Percentiles rank a stretch among this genome's conserved stretches.
Evolutionary conservation across 129 eudicot genomes (phyloP).

Genomic region (Centaurea solstitialis): DNA sequence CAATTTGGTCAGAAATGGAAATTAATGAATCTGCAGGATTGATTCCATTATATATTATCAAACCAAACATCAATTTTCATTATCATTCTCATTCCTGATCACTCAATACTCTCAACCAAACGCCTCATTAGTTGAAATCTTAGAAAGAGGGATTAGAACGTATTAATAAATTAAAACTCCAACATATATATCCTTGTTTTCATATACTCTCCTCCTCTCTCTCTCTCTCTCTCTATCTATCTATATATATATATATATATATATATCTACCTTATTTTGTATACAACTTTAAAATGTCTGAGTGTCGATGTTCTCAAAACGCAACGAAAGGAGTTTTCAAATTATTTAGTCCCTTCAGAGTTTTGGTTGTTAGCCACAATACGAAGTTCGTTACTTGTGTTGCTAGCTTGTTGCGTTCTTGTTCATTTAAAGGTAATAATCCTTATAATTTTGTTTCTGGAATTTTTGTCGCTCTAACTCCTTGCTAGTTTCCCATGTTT

Average conservation of each 20-base stretch:
- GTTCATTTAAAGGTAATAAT: constrained; percentile 16
- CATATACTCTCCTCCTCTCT: background rate
- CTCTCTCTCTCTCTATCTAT: background rate
- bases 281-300: background rate
- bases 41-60: no score
- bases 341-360: background rate
- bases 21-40: no score
- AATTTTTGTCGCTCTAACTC: no score
- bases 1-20: no score
- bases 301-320: background rate
- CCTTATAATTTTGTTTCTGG: no score
- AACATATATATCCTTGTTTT: background rate
- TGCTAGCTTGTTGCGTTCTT: background rate
- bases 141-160: background rate
- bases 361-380: background rate
- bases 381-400: background rate
- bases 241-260: no score
- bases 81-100: no score
- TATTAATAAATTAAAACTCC: background rate
- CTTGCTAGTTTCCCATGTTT: no score
- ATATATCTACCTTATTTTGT: background rate
- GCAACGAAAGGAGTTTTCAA: background rate
- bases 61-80: no score
- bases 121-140: background rate
- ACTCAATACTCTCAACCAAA: no score